Evolutionary conservation across 1,139 yeast genomes (phyloP), one percentile per base, ranked within the genome.

Genomic region (Zygotorulaspora mrakii): DNA sequence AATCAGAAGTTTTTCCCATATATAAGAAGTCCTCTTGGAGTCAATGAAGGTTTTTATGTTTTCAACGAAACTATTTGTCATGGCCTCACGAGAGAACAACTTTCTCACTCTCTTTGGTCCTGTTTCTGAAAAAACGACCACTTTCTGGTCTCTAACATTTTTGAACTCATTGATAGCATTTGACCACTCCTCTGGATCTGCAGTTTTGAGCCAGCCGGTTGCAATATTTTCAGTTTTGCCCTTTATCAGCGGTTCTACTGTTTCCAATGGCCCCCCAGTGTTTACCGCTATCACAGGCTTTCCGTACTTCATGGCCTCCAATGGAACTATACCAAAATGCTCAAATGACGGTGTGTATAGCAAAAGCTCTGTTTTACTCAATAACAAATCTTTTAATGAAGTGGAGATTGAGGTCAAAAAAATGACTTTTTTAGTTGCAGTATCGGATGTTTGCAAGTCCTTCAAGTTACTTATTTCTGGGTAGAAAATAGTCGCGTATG

Each of bases 311-410:
- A 91, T 89, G 13, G 96, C 88, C 58, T 91, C 98, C 10, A 91
- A 73, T 1, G 99, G 99, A 3, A 94, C 99, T 47, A 91, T 94
- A 10, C 99, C 99, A 60, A 91, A 91, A 65, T 91, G 99, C 61
- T 94, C 98, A 55, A 76, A 76, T 1, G 83, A 73, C 2, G 99
- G 98, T 0, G 99, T 94, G 59, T 91, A 91, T 32, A 88, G 66
- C 26, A 94, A 69, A 40, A 84, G 53, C 39, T 75, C 72, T 2
- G 91, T 73, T 8, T 68, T 62, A 31, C 71, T 62, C 33, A 91
- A 67, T 29, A 91, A 70, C 1, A 78, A 69, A 37, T 80, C 79
- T 57, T 88, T 87, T 40, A 84, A 60, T 2, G 72, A 61, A 1
- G 88, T 72, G 31, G 82, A 73, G 5, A 91, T 77, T 0, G 95